phyloP scores from a whole-genome alignment of 177 flowering plant species.

The Tripterygium wilfordii region DNA sequence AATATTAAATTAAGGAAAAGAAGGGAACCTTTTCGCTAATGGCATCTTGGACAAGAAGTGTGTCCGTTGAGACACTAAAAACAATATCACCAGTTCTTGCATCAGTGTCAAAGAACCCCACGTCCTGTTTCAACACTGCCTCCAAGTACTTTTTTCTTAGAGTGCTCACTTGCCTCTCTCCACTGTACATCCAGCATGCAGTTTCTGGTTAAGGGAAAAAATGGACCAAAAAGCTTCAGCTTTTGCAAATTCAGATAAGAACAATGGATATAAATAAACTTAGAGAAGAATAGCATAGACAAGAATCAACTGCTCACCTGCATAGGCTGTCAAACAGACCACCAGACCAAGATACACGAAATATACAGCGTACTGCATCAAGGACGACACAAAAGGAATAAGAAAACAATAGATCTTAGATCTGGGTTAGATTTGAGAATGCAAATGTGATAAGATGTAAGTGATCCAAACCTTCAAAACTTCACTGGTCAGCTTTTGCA shows the following conservation, averaged over 20 bases:
- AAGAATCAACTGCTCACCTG: conserved; percentile 40
- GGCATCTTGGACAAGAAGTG: conserved; percentile 96
- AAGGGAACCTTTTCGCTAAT: conserved; percentile 87
- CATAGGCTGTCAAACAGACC: conserved; percentile 85
- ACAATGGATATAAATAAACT: not conserved
- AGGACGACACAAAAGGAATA: not conserved
- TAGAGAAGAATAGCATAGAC: too few species aligned
- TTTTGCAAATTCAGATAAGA: not conserved
- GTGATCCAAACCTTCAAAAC: conserved; percentile 64
- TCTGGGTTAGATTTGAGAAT: not conserved
- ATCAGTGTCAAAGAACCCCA: conserved; percentile 95
- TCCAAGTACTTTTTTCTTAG: conserved; percentile 85
- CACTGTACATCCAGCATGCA: conserved; percentile 98
- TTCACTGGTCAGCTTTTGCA: too few species aligned
- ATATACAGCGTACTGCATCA: conserved; percentile 83
- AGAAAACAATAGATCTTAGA: conserved; percentile 19
- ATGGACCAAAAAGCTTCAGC: conserved; percentile 5
- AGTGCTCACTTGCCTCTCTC: conserved; percentile 82
- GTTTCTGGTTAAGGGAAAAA: conserved; percentile 47
- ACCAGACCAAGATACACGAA: conserved; percentile 91
- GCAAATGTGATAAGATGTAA: not conserved
- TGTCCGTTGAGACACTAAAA: conserved; percentile 88
- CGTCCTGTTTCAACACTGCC: conserved; percentile 89
- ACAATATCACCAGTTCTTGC: conserved; percentile 96
- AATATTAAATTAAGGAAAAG: not conserved